phyloP scores from a whole-genome alignment of 331 rosid genomes.

The Ulmus americana region DNA sequence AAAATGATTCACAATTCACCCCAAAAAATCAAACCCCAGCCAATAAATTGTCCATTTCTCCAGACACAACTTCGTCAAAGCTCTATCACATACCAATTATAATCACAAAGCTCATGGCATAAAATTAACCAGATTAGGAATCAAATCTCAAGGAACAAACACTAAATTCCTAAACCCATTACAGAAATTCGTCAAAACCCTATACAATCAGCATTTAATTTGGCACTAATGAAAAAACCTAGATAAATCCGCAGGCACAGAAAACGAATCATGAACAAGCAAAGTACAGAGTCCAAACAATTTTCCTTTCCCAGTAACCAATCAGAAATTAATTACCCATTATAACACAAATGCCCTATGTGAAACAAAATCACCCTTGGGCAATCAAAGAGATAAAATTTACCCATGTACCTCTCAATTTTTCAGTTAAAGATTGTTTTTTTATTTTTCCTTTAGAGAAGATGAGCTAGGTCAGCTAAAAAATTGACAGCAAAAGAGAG shows the following conservation, averaged over 20 bases:
- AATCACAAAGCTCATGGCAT: conserved; percentile 8
- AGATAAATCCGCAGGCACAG: neutral
- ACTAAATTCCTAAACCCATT: conserved; percentile 27
- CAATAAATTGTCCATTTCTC: neutral
- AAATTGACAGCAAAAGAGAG: conserved; percentile 36
- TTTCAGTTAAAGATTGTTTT: conserved; percentile 2
- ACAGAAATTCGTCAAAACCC: conserved; percentile 27
- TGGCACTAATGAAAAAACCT: conserved; percentile 27
- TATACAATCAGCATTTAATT: conserved; percentile 21
- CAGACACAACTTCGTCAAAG: neutral
- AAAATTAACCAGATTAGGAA: neutral
- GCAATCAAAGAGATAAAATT: conserved; percentile 21
- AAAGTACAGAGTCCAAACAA: conserved; percentile 31
- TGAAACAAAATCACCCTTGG: conserved; percentile 9
- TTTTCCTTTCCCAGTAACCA: neutral
- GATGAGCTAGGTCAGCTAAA: conserved; percentile 45
- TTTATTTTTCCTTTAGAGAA: neutral
- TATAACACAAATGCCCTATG: conserved; percentile 27
- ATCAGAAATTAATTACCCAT: conserved; percentile 33
- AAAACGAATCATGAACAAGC: conserved; percentile 35
- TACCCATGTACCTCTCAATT: conserved; percentile 23
- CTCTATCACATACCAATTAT: neutral
- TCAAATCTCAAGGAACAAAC: conserved; percentile 14
- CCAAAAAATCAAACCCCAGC: conserved; percentile 7
- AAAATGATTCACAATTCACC: neutral